These are phyloP conservation scores for Mycogone perniciosa DNA, from an alignment of 2,329 filamentous ascomycete genomes.

Conservation along the genomic window DNA sequence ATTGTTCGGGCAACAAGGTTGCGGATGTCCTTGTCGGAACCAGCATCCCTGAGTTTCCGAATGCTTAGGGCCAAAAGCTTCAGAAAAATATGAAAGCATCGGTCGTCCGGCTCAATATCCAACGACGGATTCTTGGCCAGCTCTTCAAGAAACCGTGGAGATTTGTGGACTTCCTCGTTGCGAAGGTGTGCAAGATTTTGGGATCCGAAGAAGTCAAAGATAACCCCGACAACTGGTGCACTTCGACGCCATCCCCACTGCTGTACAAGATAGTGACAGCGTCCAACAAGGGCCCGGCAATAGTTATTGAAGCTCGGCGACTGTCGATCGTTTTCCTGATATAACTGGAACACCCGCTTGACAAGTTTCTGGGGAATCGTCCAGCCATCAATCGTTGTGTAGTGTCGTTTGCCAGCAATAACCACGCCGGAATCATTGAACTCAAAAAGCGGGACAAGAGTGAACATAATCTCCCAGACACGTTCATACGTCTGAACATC, in stretches of 20 bases:
- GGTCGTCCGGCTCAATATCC: slow-evolving; percentile 47
- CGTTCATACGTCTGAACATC: slow-evolving; percentile 47
- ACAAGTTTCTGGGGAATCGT: slow-evolving; percentile 50
- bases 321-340: slow-evolving; percentile 49
- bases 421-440: slow-evolving; percentile 51
- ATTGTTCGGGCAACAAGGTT: slow-evolving; percentile 57
- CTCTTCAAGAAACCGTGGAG: slow-evolving; percentile 55
- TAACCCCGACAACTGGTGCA: slow-evolving; percentile 49
- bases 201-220: slow-evolving; percentile 63
- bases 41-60: slow-evolving; percentile 40
- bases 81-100: slow-evolving; percentile 61
- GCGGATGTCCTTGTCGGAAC: slow-evolving; percentile 49
- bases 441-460: slow-evolving; percentile 54
- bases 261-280: slow-evolving; percentile 57
- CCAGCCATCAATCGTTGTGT: slow-evolving; percentile 49
- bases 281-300: slow-evolving; percentile 50
- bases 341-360: slow-evolving; percentile 52
- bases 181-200: slow-evolving; percentile 56
- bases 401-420: slow-evolving; percentile 26
- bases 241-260: slow-evolving; percentile 61
- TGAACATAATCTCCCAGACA: slow-evolving; percentile 54
- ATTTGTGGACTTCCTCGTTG: slow-evolving; percentile 57
- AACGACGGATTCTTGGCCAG: slow-evolving; percentile 43
- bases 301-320: slow-evolving; percentile 60
- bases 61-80: slow-evolving; percentile 57